Base-by-base conservation (phyloP, 345 rosid species). In the Nasturtium officinale region DNA sequence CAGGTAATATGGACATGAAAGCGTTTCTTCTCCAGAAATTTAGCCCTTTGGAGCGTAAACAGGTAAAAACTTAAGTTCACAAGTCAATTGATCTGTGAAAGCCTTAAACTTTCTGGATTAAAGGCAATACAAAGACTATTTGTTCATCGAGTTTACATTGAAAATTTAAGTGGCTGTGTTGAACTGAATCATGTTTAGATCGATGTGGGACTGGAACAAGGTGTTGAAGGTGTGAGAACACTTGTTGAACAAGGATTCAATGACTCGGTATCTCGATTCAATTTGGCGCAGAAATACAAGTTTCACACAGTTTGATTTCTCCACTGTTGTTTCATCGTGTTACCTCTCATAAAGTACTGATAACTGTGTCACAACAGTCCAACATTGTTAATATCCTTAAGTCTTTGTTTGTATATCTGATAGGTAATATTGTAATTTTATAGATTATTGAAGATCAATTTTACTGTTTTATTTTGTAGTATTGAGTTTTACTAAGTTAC, bases 1-100 rank as follows among this genome's bases (percentile, higher is more conserved):
- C 98, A 1, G 98, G 96, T 54, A 78, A 77, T 3, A 92, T 92
- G 93, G 96, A 92, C 85, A 78, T 90, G 88, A 90, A 87, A 79
- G 98, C 96, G 57, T 92, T 81, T 78, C 96, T 89, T 64, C 80
- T 92, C 42, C 96, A 89, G 69, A 87, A 87, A 55, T 90, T 92
- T 71, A 92, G 98, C 72, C 61, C 80, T 1, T 74, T 40, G 20
- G 96, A 92, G 83, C 82, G 83, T 17, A 74, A 81, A 58, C 91
- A 90, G 83, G 96, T 89, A 81, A 9, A 33, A 71, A 51, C 21
- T 1, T 21, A 18, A 46, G 8, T 21, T 35, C 35, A 16, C 5
- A 3, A 57, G 45, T 43, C 23, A 8, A 13, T 9, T 32, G 5
- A 33, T 59, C 48, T 15, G 9, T 70, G 48, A 11, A 59, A 46